Evolutionary conservation across 75 land plant genomes (phyloP), one percentile per base, ranked within the genome.

Genomic region (Pinus tabuliformis): DNA sequence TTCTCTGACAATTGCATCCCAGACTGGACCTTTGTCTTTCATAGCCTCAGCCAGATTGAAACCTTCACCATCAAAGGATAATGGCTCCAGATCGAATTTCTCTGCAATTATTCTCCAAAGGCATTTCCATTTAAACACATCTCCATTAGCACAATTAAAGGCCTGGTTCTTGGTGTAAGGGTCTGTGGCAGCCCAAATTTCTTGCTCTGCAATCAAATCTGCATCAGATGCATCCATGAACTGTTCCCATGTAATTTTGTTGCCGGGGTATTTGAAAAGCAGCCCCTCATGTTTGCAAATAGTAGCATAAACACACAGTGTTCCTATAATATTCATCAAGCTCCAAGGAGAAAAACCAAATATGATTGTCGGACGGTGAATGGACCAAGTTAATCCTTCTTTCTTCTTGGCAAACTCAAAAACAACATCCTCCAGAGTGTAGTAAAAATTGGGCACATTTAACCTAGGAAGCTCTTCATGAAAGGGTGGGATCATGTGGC

Each of bases 131-230:
- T 79, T 87, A 75, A 85, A 89, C 9, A 92, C 78, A 64, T 92
- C 93, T 13, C 98, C 95, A 73, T 92, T 95, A 49, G 78, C 63
- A 70, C 84, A 78, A 65, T 92, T 95, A 75, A 92, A 87, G 1
- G 90, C 93, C 68, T 95, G 93, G 72, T 95, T 95, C 79, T 81
- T 86, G 14, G 86, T 92, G 12, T 78, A 77, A 3, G 88, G 89
- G 14, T 90, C 87, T 16, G 85, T 83, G 14, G 89, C 82, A 24
- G 95, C 92, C 95, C 95, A 95, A 15, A 95, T 90, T 71, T 95
- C 90, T 18, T 95, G 98, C 83, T 92, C 95, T 8, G 98, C 98
- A 37, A 92, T 77, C 8, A 92, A 81, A 45, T 89, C 91, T 0
- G 91, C 98, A 64, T 92, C 98, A 6, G 98, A 90, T 0, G 84